Conservation (phyloP, 2,329 filamentous ascomycete species). For the Dothiorella sarmentorum region DNA sequence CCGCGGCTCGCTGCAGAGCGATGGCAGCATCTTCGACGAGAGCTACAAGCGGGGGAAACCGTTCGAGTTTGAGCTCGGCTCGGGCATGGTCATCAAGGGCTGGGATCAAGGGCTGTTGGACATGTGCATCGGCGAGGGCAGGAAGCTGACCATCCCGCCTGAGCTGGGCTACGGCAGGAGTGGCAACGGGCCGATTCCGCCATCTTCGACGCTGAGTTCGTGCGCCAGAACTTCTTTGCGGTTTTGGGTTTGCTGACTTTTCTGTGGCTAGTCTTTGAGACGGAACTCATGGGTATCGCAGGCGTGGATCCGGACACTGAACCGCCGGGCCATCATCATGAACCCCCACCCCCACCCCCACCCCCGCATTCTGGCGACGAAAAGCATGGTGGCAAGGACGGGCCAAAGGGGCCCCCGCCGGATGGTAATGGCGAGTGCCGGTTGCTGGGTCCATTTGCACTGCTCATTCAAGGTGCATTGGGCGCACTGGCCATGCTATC, state of each 20-base stretch:
- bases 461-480: constrained; percentile 83
- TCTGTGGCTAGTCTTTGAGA: constrained; percentile 75
- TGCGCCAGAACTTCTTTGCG: not conserved
- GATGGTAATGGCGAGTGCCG: constrained; percentile 71
- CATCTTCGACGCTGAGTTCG: constrained; percentile 71
- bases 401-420: constrained; percentile 27
- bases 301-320: constrained; percentile 53
- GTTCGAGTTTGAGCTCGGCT: constrained; percentile 75
- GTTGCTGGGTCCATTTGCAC: constrained; percentile 83
- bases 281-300: constrained; percentile 78
- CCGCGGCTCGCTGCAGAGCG: constrained; percentile 69
- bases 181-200: constrained; percentile 80
- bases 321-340: not conserved
- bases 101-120: constrained; percentile 90
- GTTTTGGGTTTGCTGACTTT: constrained; percentile 21
- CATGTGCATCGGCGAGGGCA: constrained; percentile 97
- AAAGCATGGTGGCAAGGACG: constrained; percentile 22
- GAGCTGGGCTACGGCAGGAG: constrained; percentile 79
- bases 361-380: constrained; percentile 20
- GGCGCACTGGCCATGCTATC: constrained; percentile 79
- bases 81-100: constrained; percentile 88
- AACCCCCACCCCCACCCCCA: constrained; percentile 6
- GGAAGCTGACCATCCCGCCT: constrained; percentile 83
- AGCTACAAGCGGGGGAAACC: constrained; percentile 75
- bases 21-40: constrained; percentile 55